Conservation (phyloP, 306 rosid genomes). For the Begonia peltatifolia region DNA sequence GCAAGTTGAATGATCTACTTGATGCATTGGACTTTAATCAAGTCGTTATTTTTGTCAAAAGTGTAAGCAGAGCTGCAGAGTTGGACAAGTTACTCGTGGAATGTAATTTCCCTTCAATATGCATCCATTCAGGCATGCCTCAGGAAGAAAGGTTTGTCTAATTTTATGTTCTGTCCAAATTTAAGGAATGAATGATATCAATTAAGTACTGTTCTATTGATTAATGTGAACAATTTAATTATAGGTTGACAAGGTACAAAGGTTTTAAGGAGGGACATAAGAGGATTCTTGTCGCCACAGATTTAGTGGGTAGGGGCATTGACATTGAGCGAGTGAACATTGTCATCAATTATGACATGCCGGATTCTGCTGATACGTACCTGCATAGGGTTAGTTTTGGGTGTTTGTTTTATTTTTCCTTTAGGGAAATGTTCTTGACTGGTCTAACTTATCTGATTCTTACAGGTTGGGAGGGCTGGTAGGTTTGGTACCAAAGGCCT, state of each 20-base stretch:
- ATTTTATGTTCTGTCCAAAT: conserved; percentile 31
- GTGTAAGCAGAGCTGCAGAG: too few relatives aligned
- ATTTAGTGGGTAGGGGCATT: conserved; percentile 97
- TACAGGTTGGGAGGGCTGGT: conserved; percentile 97
- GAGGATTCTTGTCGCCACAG: conserved; percentile 95
- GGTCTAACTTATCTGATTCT: neutral
- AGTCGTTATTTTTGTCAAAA: too few relatives aligned
- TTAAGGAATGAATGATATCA: neutral
- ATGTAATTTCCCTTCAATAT: too few relatives aligned
- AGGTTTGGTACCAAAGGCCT: conserved; percentile 98
- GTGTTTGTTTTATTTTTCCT: neutral
- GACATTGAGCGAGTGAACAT: conserved; percentile 97
- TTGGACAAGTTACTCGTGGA: too few relatives aligned
- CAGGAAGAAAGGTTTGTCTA: conserved; percentile 35
- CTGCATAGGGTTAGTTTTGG: conserved; percentile 65
- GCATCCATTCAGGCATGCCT: too few relatives aligned
- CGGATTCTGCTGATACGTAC: conserved; percentile 94
- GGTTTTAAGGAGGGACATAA: conserved; percentile 96
- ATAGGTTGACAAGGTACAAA: conserved; percentile 70
- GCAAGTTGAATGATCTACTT: too few relatives aligned
- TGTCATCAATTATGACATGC: too few relatives aligned
- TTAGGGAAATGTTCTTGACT: neutral
- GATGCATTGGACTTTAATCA: too few relatives aligned
- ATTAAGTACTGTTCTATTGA: neutral
- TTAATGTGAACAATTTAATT: neutral